These are phyloP conservation scores for Spinellus fusiger DNA, from an alignment of 192 early-diverging fungal genomes.

Conservation along the genomic window DNA sequence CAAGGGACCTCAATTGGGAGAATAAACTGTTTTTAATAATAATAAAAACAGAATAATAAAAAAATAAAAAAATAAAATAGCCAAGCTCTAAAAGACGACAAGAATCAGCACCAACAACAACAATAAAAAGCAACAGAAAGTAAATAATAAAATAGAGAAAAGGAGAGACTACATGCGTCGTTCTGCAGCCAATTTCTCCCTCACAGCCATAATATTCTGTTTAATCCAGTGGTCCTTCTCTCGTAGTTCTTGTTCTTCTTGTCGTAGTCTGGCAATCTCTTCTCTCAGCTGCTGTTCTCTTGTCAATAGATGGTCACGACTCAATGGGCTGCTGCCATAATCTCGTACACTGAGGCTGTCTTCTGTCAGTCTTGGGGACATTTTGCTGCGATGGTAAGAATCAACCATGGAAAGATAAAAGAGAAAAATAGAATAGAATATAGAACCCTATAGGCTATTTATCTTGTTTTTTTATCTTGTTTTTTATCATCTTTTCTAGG, in stretches of 20 bases:
- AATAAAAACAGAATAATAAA: not conserved
- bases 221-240: constrained; percentile 27
- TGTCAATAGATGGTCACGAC: constrained; percentile 12
- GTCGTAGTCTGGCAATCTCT: constrained; percentile 26
- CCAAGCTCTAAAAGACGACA: too few species aligned
- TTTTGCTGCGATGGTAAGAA: constrained; percentile 14
- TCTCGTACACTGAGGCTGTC: not conserved
- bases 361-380: constrained; percentile 17
- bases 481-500: too few species aligned
- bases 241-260: constrained; percentile 26
- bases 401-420: constrained; percentile 1
- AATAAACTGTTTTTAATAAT: constrained; percentile 11
- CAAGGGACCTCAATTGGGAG: constrained; percentile 30
- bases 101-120: too few species aligned
- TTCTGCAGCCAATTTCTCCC: constrained; percentile 23
- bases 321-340: constrained; percentile 5
- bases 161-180: constrained; percentile 5
- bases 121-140: not conserved
- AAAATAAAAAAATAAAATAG: not conserved
- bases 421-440: not conserved
- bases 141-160: too few species aligned
- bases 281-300: constrained; percentile 26
- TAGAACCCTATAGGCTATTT: not conserved
- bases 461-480: not conserved
- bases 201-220: constrained; percentile 21